A percentile compares a stretch with the other conserved stretches of the same genome.
Evolutionary conservation across 495 filamentous ascomycete genomes (phyloP).

Genomic region (Neurospora sp.): DNA sequence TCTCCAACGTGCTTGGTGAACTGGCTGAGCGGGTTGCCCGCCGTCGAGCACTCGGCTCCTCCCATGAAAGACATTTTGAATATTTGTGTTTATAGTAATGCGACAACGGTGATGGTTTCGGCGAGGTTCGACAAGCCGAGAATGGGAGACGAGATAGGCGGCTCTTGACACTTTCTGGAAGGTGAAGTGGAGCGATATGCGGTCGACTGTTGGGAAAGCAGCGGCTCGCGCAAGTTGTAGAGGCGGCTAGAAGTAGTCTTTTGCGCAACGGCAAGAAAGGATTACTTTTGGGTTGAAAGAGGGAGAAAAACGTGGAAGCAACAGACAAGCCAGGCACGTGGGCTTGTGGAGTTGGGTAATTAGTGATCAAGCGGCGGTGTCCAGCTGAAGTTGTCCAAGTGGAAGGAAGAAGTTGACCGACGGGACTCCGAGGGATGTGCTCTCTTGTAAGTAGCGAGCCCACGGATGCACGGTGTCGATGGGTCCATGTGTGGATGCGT

Average conservation of each 20-base stretch:
- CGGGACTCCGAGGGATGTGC: background rate
- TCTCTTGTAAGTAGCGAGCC: background rate
- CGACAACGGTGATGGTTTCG: background rate
- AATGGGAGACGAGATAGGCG: background rate
- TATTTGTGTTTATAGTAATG: background rate
- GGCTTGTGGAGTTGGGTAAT: background rate
- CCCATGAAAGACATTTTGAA: conserved; percentile 82
- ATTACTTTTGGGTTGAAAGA: background rate
- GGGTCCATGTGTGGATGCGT: background rate
- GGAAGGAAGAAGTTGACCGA: background rate
- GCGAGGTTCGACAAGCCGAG: background rate
- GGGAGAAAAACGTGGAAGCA: background rate
- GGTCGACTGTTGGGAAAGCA: background rate
- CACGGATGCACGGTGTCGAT: background rate
- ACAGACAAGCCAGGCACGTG: background rate
- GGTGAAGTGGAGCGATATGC: background rate
- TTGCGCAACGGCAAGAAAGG: background rate
- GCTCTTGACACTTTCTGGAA: background rate
- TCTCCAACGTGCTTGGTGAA: conserved; percentile 91
- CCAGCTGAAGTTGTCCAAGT: background rate
- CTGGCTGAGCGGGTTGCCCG: conserved; percentile 90
- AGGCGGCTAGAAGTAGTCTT: background rate
- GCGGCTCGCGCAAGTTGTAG: background rate
- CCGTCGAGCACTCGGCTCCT: conserved; percentile 94
- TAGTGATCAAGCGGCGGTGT: background rate